These are phyloP conservation scores for Diaporthe citrichinensis DNA, from an alignment of 2,329 filamentous ascomycete species.

Conservation along the genomic window DNA sequence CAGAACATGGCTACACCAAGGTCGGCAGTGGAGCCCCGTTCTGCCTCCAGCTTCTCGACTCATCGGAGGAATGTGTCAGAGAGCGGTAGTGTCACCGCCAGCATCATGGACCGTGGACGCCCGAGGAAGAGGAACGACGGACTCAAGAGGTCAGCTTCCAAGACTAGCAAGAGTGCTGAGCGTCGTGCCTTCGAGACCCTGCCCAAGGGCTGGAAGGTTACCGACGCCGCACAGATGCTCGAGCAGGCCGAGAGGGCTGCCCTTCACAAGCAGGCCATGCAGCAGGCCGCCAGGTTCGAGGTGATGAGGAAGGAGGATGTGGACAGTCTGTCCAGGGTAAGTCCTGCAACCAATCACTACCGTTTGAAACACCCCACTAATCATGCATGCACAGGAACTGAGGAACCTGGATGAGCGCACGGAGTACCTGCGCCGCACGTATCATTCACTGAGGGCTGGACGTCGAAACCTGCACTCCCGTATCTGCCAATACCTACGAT, in stretches of 20 bases:
- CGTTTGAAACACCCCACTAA: constrained; percentile 17
- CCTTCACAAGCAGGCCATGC: constrained; percentile 72
- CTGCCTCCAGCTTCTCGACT: constrained; percentile 47
- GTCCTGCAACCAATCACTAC: constrained; percentile 37
- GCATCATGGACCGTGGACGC: constrained; percentile 74
- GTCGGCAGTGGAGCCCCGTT: constrained; percentile 49
- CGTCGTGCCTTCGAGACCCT: constrained; percentile 71
- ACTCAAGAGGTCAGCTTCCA: constrained; percentile 57
- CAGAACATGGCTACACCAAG: constrained; percentile 48
- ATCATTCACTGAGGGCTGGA: constrained; percentile 80
- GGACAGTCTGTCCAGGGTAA: constrained; percentile 74
- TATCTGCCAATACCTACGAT: constrained; percentile 83
- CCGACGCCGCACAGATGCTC: constrained; percentile 65
- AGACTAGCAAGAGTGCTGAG: constrained; percentile 65
- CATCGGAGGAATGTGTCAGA: constrained; percentile 71
- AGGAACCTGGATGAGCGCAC: constrained; percentile 82
- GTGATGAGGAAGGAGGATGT: constrained; percentile 75
- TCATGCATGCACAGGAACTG: constrained; percentile 69
- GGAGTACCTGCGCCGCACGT: constrained; percentile 83
- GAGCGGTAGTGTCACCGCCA: constrained; percentile 67
- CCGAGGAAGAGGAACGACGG: constrained; percentile 67
- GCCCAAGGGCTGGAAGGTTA: constrained; percentile 69
- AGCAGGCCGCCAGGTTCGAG: constrained; percentile 75
- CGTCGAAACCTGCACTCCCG: constrained; percentile 82
- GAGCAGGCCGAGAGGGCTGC: constrained; percentile 62